A percentile compares a stretch with the other conserved stretches of the same genome.
These are phyloP conservation scores for Blastobotrys niveus DNA, from an alignment of 1,139 yeast species.

Conservation along the genomic window DNA sequence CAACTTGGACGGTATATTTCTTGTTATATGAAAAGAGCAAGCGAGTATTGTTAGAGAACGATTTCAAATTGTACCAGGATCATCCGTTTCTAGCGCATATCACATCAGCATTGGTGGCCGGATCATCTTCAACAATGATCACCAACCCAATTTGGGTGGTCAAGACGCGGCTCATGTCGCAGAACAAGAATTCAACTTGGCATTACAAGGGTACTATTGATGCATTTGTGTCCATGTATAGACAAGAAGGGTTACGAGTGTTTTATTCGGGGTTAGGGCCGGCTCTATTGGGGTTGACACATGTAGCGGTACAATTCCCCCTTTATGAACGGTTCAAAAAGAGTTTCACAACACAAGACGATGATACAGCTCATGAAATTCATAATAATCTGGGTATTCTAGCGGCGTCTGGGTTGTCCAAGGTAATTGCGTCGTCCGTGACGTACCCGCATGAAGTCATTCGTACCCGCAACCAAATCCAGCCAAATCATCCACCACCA, in stretches of 20 bases:
- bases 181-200: constrained; percentile 35
- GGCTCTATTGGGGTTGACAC: constrained; percentile 81
- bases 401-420: constrained; percentile 72
- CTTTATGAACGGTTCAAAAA: constrained; percentile 78
- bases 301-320: constrained; percentile 96
- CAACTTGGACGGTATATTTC: constrained; percentile 97
- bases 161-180: constrained; percentile 89
- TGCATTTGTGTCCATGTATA: constrained; percentile 74
- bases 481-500: constrained; percentile 15
- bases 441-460: constrained; percentile 97
- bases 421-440: constrained; percentile 80
- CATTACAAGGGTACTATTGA: constrained; percentile 74
- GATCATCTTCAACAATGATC: constrained; percentile 74
- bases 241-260: constrained; percentile 72
- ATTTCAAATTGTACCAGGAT: constrained; percentile 4
- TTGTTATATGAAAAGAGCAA: constrained; percentile 81
- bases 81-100: constrained; percentile 43
- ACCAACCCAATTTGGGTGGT: constrained; percentile 98
- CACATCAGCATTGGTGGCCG: constrained; percentile 82
- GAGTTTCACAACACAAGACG: constrained; percentile 38
- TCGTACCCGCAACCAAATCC: constrained; percentile 82
- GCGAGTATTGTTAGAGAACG: constrained; percentile 23
- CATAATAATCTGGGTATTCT: constrained; percentile 44
- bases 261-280: constrained; percentile 90
- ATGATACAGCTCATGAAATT: constrained; percentile 9